Conservation (phyloP, 1,284 basidiomycete genomes). For the Coniophora puteana region DNA sequence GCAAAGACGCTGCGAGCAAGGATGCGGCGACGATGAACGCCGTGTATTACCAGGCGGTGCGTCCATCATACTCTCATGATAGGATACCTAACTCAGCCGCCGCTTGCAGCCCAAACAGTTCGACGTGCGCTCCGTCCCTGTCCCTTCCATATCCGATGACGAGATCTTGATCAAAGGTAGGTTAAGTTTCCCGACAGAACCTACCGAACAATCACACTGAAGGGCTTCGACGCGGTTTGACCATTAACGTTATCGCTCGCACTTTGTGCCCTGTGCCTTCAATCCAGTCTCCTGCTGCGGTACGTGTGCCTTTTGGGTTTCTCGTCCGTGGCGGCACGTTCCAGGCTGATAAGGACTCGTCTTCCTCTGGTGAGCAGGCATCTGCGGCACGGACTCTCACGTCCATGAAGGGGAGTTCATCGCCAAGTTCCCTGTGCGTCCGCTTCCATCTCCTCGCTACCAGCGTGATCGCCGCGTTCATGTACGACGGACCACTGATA, state of each 20-base stretch:
- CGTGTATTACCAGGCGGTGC: constrained; percentile 18
- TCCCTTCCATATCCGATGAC: constrained; percentile 46
- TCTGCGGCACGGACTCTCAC: constrained; percentile 56
- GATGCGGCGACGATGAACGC: constrained; percentile 19
- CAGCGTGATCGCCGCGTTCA: neutral
- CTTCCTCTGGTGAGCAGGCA: constrained; percentile 29
- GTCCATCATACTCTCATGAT: constrained; percentile 1
- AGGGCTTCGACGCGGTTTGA: neutral
- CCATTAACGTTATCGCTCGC: too few relatives aligned
- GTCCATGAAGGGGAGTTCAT: constrained; percentile 63
- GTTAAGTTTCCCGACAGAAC: neutral
- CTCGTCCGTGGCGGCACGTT: too few relatives aligned
- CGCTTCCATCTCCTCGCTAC: too few relatives aligned
- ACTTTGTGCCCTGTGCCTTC: too few relatives aligned
- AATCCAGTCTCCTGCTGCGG: constrained; percentile 4
- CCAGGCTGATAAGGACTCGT: too few relatives aligned
- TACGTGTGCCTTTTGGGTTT: constrained; percentile 2
- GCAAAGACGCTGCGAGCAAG: neutral
- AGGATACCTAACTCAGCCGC: neutral
- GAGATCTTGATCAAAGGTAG: constrained; percentile 54
- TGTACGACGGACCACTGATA: neutral
- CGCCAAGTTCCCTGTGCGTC: constrained; percentile 45
- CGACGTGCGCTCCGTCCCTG: constrained; percentile 31
- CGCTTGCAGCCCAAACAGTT: constrained; percentile 16
- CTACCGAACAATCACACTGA: too few relatives aligned